Percentiles rank a stretch among this genome's conserved stretches.
phyloP scores from a whole-genome alignment of 2,329 filamentous ascomycete species.

The Scytalidium lignicola region DNA sequence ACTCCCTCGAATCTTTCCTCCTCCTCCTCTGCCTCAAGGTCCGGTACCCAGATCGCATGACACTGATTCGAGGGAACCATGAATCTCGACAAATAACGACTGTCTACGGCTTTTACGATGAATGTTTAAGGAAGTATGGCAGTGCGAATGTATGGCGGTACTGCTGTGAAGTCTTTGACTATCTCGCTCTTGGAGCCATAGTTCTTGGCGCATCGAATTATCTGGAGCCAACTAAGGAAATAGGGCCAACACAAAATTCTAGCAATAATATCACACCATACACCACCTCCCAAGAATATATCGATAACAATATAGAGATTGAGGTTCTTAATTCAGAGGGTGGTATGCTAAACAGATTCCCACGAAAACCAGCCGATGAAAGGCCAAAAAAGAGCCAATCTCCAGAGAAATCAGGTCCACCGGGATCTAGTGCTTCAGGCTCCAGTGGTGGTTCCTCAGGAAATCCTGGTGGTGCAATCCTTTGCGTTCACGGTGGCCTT shows the following conservation, averaged over 20 bases:
- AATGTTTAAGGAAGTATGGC: conserved; percentile 92
- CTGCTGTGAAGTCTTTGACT: conserved; percentile 97
- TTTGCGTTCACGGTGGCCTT: conserved; percentile 93
- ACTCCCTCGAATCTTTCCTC: conserved; percentile 93
- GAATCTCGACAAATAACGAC: conserved; percentile 96
- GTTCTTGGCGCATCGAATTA: conserved; percentile 82
- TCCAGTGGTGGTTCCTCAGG: conserved; percentile 59
- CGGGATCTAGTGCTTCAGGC: conserved; percentile 74
- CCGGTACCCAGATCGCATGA: conserved; percentile 94
- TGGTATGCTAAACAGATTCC: conserved; percentile 69
- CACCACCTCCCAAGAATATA: conserved; percentile 41
- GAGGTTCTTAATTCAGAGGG: conserved; percentile 86
- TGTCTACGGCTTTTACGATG: conserved; percentile 97
- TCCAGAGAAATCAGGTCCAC: conserved; percentile 58
- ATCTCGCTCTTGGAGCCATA: conserved; percentile 93
- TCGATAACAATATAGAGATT: conserved; percentile 77
- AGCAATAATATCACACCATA: conserved; percentile 41
- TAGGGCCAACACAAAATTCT: conserved; percentile 35
- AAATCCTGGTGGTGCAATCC: conserved; percentile 73
- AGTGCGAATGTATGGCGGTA: conserved; percentile 96
- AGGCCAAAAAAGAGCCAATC: conserved; percentile 28
- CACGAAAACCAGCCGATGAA: conserved; percentile 36
- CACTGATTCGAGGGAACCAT: conserved; percentile 90
- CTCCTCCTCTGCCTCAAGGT: conserved; percentile 95
- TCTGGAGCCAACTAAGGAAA: conserved; percentile 42